Evolutionary conservation across 345 rosid species (phyloP).

Genomic region (Citrus sinensis): DNA sequence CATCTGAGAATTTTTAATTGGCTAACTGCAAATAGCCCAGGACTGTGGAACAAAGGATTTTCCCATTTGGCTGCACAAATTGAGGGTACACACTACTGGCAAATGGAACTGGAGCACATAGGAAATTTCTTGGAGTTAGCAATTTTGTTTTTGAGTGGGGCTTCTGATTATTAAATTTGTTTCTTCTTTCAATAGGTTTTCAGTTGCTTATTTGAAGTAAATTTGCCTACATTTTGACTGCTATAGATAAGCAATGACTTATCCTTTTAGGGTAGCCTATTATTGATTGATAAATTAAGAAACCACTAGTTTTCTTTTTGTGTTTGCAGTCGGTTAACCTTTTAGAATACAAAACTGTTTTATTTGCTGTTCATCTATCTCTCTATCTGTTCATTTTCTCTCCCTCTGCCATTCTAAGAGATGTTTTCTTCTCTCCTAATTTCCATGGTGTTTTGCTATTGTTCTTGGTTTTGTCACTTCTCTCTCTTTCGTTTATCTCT

Average conservation of each 20-base stretch:
- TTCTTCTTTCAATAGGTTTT: not conserved
- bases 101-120: too few species aligned
- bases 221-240: not conserved
- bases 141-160: not conserved
- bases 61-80: too few species aligned
- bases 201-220: not conserved
- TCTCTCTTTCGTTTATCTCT: not conserved
- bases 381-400: not conserved
- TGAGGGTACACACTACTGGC: not conserved
- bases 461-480: not conserved
- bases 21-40: too few species aligned
- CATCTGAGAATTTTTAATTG: too few species aligned
- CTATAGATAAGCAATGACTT: not conserved
- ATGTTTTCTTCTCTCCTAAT: not conserved
- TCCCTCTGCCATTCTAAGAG: too few species aligned
- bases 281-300: not conserved
- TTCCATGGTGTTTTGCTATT: not conserved
- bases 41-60: too few species aligned
- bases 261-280: not conserved
- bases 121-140: not conserved
- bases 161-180: not conserved
- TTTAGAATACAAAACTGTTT: not conserved
- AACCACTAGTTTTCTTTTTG: too few species aligned
- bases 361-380: not conserved
- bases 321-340: not conserved